Evolutionary conservation across 257 asterid species (phyloP).

Genomic region (Solanum paucissectum): DNA sequence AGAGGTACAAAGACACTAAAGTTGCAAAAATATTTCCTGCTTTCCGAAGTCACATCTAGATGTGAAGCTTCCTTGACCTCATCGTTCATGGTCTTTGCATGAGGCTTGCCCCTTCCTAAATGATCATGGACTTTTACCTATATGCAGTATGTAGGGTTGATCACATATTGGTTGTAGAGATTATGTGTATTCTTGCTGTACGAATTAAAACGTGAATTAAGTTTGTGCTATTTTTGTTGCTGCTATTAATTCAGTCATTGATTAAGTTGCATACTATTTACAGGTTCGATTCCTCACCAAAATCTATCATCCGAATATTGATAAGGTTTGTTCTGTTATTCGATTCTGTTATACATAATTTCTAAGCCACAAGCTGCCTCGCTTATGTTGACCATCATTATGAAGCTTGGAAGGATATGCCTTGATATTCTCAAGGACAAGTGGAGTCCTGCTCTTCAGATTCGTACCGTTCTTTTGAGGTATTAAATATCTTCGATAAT

Average conservation of each 20-base stretch:
- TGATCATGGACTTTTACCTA: background rate
- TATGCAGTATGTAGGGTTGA: background rate
- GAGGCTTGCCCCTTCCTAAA: background rate
- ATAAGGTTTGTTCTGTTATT: constrained; percentile 52
- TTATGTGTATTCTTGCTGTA: background rate
- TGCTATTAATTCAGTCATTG: background rate
- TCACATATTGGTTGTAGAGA: background rate
- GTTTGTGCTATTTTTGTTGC: background rate
- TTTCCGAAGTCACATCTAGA: background rate
- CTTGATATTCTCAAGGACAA: constrained; percentile 97
- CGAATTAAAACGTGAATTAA: background rate
- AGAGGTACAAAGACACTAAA: background rate
- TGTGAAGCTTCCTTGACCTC: background rate
- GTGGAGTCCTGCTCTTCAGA: constrained; percentile 99
- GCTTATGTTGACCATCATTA: background rate
- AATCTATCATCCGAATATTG: constrained; percentile 98
- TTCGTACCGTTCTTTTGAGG: constrained; percentile 45
- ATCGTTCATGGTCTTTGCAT: background rate
- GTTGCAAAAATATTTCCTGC: background rate
- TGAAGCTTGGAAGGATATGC: constrained; percentile 99
- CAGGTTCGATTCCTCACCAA: constrained; percentile 99
- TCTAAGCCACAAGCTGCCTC: background rate
- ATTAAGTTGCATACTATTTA: background rate
- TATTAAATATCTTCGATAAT: background rate
- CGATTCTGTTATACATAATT: background rate